Conservation (phyloP, 805 yeast genomes). For the Soucietia sequanensis region DNA sequence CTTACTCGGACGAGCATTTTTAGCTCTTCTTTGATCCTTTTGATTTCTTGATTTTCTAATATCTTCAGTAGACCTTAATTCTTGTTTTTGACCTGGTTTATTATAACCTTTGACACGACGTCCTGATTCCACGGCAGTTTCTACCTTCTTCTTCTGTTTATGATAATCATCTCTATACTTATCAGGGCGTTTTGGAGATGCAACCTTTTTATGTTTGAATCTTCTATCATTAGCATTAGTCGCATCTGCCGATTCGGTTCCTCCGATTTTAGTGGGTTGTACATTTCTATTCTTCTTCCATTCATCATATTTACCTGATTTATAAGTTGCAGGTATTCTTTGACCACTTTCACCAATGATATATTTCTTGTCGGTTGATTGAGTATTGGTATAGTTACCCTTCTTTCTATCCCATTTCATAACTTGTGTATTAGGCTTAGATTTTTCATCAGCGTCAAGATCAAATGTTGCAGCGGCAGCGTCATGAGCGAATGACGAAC, state of each 20-base stretch:
- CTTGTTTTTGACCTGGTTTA: slow-evolving; percentile 48
- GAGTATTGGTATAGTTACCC: slow-evolving; percentile 81
- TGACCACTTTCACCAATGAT: slow-evolving; percentile 96
- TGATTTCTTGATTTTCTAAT: slow-evolving; percentile 73
- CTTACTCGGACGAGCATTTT: slow-evolving; percentile 75
- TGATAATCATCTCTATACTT: slow-evolving; percentile 83
- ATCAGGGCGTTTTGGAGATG: slow-evolving; percentile 91
- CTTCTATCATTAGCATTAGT: slow-evolving; percentile 34
- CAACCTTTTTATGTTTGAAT: slow-evolving; percentile 69
- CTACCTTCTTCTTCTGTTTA: slow-evolving; percentile 77
- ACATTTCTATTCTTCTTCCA: slow-evolving; percentile 79
- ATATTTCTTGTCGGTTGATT: slow-evolving; percentile 77
- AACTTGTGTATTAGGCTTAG: slow-evolving; percentile 65
- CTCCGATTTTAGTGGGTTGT: slow-evolving; percentile 53
- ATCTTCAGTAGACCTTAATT: slow-evolving; percentile 66
- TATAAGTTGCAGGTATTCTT: slow-evolving; percentile 84
- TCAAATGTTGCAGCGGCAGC: slow-evolving; percentile 89
- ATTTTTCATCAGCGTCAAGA: slow-evolving; percentile 72
- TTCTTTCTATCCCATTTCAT: slow-evolving; percentile 93
- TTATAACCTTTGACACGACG: slow-evolving; percentile 65
- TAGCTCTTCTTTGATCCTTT: slow-evolving; percentile 72
- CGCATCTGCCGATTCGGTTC: slow-evolving; percentile 41
- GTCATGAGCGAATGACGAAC: slow-evolving; percentile 69
- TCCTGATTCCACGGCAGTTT: slow-evolving; percentile 77
- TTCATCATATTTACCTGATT: slow-evolving; percentile 87